Evolutionary conservation across 1,284 basidiomycete species (phyloP), one percentile per base, ranked within the genome.

Genomic region (Heterobasidion irregulare): DNA sequence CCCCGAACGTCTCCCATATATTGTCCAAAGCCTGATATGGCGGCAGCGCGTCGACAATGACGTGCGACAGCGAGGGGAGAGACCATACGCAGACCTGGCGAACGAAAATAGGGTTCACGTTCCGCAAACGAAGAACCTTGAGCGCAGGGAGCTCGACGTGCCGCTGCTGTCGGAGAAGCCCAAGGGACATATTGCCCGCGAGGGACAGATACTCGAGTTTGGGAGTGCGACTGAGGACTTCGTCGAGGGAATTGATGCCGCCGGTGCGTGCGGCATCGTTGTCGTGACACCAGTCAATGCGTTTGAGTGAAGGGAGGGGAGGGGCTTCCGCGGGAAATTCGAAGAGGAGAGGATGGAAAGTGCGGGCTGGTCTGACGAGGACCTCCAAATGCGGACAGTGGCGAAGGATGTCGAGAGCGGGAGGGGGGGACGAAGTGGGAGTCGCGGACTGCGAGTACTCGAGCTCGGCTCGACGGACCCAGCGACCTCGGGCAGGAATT

Each of bases 241-340:
- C 70, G 2, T 65, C 63, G 46, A 87, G 70, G 6, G 79, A 79
- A 65, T 87, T 87, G 58, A 86, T 80, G 2, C 84, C 85, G 8
- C 84, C 83, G 12, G 80, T 73, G 54, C 78, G 75, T 33, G 82
- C 76, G 34, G 84, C 84, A 53, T 79, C 76, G 56, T 70, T 18
- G 46, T 54, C 6, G 16, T 13, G 59, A 79, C 66, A 61, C 83
- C 84, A 87, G 54, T 87, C 84, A 44, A 87, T 71, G 18, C 83
- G 77, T 48, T 75, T 77, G 38, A 87, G 70, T n/a, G 76, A 76
- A 9, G 73, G 70, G 4, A 86, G 59, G 0, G 74, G 64, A 0
- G 81, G 66, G 50, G 46, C 18, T 59, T 69, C 71, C 4, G 76
- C 74, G 36, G 79, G 74, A 62, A 78, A 82, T 47, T 84, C 78